Conservation (phyloP, 2,329 filamentous ascomycete species). For the Zopfia rhizophila region DNA sequence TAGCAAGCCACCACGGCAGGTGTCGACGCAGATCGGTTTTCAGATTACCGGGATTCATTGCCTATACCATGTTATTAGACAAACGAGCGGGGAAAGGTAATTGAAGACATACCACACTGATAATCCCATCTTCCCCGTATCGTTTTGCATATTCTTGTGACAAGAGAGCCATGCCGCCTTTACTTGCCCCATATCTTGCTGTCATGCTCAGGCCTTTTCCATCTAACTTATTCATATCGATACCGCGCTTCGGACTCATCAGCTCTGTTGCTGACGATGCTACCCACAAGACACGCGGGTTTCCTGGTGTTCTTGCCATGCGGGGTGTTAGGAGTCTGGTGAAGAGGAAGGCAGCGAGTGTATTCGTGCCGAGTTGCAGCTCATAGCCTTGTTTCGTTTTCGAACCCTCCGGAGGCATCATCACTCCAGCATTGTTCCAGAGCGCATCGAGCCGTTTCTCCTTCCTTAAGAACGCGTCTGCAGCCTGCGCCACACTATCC, state of each 20-base stretch:
- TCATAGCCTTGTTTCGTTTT: conserved; percentile 41
- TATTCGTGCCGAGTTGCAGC: conserved; percentile 46
- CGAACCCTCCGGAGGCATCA: conserved; percentile 26
- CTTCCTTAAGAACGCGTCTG: conserved; percentile 41
- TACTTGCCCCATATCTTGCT: conserved; percentile 27
- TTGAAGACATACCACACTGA: too few relatives aligned
- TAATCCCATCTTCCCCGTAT: conserved; percentile 17
- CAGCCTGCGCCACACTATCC: conserved; percentile 48
- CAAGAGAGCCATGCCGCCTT: conserved; percentile 27
- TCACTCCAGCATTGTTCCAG: conserved; percentile 35
- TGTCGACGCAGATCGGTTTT: conserved; percentile 47
- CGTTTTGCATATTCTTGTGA: conserved; percentile 17
- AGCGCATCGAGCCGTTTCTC: conserved; percentile 54
- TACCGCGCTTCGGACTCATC: too few relatives aligned
- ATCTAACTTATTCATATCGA: too few relatives aligned
- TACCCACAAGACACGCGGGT: too few relatives aligned
- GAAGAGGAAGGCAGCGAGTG: conserved; percentile 46
- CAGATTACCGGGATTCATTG: conserved; percentile 22
- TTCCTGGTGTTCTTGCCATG: too few relatives aligned
- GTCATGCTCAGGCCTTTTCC: too few relatives aligned
- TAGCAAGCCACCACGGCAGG: too few relatives aligned
- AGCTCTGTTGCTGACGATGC: too few relatives aligned
- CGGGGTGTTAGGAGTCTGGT: conserved; percentile 31
- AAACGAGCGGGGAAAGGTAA: too few relatives aligned
- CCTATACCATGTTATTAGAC: too few relatives aligned